Conservation (phyloP, 495 filamentous ascomycete species). For the Astrocystis sublimbata region DNA sequence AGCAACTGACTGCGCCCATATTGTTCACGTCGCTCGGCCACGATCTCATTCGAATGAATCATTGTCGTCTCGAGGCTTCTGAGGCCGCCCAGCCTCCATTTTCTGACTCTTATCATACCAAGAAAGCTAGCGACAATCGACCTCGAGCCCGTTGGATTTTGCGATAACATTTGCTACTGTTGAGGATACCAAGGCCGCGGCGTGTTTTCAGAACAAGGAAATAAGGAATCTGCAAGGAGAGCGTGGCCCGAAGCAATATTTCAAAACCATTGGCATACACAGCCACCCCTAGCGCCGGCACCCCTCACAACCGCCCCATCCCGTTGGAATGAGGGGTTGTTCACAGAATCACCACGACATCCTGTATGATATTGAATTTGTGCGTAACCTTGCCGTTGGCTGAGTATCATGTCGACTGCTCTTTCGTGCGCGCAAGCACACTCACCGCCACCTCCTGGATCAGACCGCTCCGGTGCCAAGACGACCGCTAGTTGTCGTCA, state of each 20-base stretch:
- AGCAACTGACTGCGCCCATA: too few relatives aligned
- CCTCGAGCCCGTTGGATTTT: too few relatives aligned
- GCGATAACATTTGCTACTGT: too few relatives aligned
- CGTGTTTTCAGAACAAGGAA: background rate
- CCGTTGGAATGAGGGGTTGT: background rate
- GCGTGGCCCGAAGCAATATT: background rate
- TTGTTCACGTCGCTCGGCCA: too few relatives aligned
- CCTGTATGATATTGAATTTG: background rate
- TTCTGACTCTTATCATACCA: too few relatives aligned
- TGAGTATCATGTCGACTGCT: background rate
- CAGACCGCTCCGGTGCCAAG: background rate
- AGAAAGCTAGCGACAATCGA: too few relatives aligned
- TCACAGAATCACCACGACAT: background rate
- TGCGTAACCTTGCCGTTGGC: background rate
- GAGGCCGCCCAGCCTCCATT: too few relatives aligned
- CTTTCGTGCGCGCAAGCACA: background rate
- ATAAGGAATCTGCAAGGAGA: background rate
- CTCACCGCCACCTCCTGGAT: background rate
- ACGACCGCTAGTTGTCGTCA: background rate
- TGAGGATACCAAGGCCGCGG: too few relatives aligned
- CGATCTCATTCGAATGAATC: too few relatives aligned
- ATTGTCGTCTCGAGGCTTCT: too few relatives aligned
- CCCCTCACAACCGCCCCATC: background rate
- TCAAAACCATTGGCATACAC: background rate
- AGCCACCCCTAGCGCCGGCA: slow-evolving; percentile 7